Percentiles rank a stretch among this genome's conserved stretches.
Evolutionary conservation across 371 early-diverging fungal species (phyloP).

Genomic region (Mucor indicus): DNA sequence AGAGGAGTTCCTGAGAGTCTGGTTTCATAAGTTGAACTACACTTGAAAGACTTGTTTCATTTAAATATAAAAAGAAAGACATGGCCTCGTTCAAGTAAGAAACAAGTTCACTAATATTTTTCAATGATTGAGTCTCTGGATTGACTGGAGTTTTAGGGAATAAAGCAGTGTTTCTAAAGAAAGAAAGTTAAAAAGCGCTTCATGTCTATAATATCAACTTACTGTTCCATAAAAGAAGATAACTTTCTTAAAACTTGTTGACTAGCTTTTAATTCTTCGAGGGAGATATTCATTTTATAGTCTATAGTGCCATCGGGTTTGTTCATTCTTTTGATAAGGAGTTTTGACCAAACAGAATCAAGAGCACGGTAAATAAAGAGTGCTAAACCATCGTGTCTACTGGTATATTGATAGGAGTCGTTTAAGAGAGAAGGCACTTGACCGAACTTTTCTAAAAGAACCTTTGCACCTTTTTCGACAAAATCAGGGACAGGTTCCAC

Average conservation of each 20-base stretch:
- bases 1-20: not conserved
- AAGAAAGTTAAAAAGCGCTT: not conserved
- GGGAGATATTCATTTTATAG: not conserved
- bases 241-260: slow-evolving; percentile 1
- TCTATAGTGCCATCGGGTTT: not conserved
- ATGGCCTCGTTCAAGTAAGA: slow-evolving; percentile 6
- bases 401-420: slow-evolving; percentile 28
- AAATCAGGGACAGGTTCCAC: slow-evolving; percentile 4
- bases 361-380: slow-evolving; percentile 71
- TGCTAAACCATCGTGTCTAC: slow-evolving; percentile 74
- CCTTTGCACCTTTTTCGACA: slow-evolving; percentile 15
- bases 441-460: slow-evolving; percentile 23
- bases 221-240: slow-evolving; percentile 1
- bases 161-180: not conserved
- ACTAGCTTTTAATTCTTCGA: slow-evolving; percentile 1
- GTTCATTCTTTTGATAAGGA: slow-evolving; percentile 36
- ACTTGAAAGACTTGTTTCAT: slow-evolving; percentile 5
- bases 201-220: not conserved
- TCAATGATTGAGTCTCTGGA: slow-evolving; percentile 2
- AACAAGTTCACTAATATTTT: slow-evolving; percentile 2
- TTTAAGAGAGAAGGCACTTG: slow-evolving; percentile 11
- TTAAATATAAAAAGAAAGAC: slow-evolving; percentile 13
- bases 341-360: slow-evolving; percentile 67
- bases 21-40: slow-evolving; percentile 6
- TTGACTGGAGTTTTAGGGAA: not conserved